phyloP scores from a whole-genome alignment of 2,329 filamentous ascomycete genomes.

The Fusarium napiforme region DNA sequence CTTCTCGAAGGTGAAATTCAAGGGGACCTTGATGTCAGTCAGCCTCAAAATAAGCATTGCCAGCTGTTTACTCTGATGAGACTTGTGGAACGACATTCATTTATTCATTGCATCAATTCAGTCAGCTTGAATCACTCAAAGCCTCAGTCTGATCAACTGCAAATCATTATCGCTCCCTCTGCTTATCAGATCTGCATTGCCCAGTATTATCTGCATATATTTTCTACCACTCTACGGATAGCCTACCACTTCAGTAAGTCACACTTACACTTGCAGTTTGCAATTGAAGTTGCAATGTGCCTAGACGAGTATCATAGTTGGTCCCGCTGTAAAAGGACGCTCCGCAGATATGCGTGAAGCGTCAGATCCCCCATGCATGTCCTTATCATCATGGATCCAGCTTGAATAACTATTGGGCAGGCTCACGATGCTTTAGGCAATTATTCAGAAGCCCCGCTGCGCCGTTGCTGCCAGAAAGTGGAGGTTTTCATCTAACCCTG shows the following conservation, averaged over 20 bases:
- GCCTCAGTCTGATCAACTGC: neutral
- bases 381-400: constrained; percentile 41
- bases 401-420: constrained; percentile 28
- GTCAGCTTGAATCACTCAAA: neutral
- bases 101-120: neutral
- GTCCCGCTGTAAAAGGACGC: constrained; percentile 37
- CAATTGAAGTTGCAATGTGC: constrained; percentile 6
- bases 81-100: neutral
- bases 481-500: constrained; percentile 17
- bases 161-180: neutral
- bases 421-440: constrained; percentile 24
- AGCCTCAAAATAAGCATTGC: neutral
- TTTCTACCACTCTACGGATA: neutral
- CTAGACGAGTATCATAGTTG: constrained; percentile 14
- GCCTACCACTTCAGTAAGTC: neutral
- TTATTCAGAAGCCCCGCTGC: constrained; percentile 7
- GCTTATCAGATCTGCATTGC: constrained; percentile 25
- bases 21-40: constrained; percentile 25
- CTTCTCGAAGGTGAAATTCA: constrained; percentile 11
- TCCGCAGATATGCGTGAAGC: constrained; percentile 38
- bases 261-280: constrained; percentile 11
- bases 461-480: constrained; percentile 23
- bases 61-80: neutral
- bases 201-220: constrained; percentile 8
- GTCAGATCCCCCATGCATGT: constrained; percentile 46